These are phyloP conservation scores for Acanthamoeba triangularis DNA, from an alignment of 208 protist genomes.

Conservation along the genomic window DNA sequence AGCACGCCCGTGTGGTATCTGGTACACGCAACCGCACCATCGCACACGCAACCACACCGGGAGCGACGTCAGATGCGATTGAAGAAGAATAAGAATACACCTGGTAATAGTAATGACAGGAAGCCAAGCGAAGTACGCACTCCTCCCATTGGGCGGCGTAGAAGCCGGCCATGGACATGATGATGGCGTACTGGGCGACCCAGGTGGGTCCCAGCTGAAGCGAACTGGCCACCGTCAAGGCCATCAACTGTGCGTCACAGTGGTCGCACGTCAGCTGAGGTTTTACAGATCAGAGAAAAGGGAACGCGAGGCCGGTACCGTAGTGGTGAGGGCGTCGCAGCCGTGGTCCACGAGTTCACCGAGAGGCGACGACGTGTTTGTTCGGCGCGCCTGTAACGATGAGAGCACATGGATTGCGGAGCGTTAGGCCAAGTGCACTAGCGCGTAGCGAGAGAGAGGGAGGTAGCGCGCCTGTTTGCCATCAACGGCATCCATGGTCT, in stretches of 20 bases:
- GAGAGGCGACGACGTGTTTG: conserved; percentile 31
- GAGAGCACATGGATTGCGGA: not conserved
- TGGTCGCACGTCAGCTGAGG: not conserved
- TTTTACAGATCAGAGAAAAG: not conserved
- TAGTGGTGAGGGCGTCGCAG: conserved; percentile 51
- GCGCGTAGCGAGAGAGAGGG: not conserved
- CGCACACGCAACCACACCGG: no score
- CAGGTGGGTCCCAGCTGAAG: not conserved
- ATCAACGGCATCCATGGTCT: conserved; percentile 58
- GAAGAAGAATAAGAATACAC: not conserved
- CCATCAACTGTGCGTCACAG: not conserved
- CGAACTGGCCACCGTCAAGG: conserved; percentile 6
- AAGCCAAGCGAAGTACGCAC: not conserved
- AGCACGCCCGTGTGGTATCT: conserved; percentile 29
- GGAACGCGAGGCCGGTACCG: not conserved
- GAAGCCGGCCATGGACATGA: conserved; percentile 54
- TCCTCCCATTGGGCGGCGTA: conserved; percentile 56
- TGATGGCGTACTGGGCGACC: not conserved
- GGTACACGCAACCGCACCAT: not conserved
- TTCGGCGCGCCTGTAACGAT: conserved; percentile 2
- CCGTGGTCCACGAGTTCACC: conserved; percentile 64
- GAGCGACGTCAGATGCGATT: no score
- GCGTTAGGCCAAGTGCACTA: not conserved
- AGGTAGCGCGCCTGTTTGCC: conserved; percentile 42
- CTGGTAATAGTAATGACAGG: not conserved